A percentile compares a stretch with the other conserved stretches of the same genome.
Evolutionary conservation across 495 filamentous ascomycete species (phyloP).

Genomic region (Lepraria neglecta): DNA sequence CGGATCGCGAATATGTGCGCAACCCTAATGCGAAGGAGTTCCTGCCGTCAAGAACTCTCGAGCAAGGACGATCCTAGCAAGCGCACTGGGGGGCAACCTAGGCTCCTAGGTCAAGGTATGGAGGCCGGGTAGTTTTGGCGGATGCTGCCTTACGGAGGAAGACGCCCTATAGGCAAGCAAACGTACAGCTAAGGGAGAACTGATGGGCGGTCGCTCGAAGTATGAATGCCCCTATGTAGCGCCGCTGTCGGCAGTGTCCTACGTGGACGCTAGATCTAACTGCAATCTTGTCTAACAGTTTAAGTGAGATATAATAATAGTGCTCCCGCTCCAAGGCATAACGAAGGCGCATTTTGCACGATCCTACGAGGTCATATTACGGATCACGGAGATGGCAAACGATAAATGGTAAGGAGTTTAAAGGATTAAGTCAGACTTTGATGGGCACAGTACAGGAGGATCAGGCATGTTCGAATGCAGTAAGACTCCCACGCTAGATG

Average conservation of each 20-base stretch:
- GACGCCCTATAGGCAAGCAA: conserved; percentile 11
- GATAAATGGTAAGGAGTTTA: conserved; percentile 3
- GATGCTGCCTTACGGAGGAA: conserved; percentile 15
- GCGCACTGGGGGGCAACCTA: conserved; percentile 11
- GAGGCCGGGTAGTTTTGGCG: conserved; percentile 4
- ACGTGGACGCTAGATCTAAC: conserved; percentile 10
- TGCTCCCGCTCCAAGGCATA: background rate
- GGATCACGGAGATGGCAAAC: conserved; percentile 7
- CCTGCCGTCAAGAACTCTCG: background rate
- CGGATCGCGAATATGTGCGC: conserved; percentile 5
- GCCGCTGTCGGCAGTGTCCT: conserved; percentile 12
- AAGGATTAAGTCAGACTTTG: conserved; percentile 2
- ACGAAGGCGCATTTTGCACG: background rate
- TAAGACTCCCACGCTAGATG: conserved; percentile 17
- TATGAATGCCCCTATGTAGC: background rate
- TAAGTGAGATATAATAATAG: background rate
- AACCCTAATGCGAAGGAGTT: background rate
- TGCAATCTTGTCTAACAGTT: background rate
- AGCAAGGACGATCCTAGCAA: conserved; percentile 12
- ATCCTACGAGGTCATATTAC: background rate
- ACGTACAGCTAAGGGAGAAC: conserved; percentile 9
- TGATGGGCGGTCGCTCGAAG: background rate
- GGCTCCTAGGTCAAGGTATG: background rate
- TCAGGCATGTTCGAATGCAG: no score
- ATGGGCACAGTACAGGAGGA: background rate